Base-by-base conservation (phyloP, 2,329 filamentous ascomycete species). In the Aureobasidium namibiae region DNA sequence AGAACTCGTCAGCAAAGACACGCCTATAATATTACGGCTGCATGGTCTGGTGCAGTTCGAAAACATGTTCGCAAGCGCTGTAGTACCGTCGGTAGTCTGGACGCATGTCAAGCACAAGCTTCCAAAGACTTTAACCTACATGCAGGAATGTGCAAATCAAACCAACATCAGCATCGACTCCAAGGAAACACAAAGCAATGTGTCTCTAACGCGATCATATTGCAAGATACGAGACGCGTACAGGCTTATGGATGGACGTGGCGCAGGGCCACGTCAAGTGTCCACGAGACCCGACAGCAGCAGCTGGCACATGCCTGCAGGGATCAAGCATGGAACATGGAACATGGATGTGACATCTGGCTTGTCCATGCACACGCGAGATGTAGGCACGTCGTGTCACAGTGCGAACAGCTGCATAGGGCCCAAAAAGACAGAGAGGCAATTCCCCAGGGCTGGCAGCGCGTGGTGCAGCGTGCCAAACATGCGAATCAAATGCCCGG, bases 351-450 rank as follows among this genome's bases (percentile, higher is more conserved):
- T 49, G 46, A 49, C 46, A 49, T 49, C 18, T 49, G 31, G 31
- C 7, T 11, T 8, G 21, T 54, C 11, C 24, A 54, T 54, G 50
- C 38, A 23, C 50, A 42, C 50, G 50, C 50, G 50, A 54, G 16
- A 23, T 54, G 36, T 54, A 42, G 50, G 50, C 50, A 54, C 50
- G 36, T 42, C 50, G 50, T 54, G 50, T 54, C 38, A 54, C 50
- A 54, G 26, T 54, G 24, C 24, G 9, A 42, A 38, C 50, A 34
- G 50, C 36, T 54, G 50, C 50, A 54, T 54, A 36, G 24, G 33
- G 23, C 49, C 49, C 50, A 42, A 41, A 42, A 41, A 42, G 16
- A 54, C 36, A 54, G 24, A 39, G 3, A 31, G 18, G 49, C 18
- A 10, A 24, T 10, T 1, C 13, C 21, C 21, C 29, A 11, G 3